These are phyloP conservation scores for Clarireedia monteithiana DNA, from an alignment of 2,329 filamentous ascomycete species.

Conservation along the genomic window DNA sequence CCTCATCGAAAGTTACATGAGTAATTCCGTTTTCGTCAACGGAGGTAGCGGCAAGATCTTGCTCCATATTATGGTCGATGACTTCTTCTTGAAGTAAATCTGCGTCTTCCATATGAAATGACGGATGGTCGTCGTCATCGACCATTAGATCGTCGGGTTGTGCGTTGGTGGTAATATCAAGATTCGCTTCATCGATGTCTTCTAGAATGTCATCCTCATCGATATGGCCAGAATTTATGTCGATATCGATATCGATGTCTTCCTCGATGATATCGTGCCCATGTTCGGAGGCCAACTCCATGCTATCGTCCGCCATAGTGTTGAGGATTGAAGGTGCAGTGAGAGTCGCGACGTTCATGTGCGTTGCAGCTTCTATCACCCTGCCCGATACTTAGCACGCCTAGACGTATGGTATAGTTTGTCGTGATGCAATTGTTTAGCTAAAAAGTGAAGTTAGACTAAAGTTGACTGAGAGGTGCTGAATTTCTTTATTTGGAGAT, in stretches of 20 bases:
- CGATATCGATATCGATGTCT: conserved; percentile 54
- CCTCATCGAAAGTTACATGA: not conserved
- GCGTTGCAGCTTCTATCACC: not conserved
- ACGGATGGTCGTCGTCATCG: conserved; percentile 33
- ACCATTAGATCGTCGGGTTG: conserved; percentile 40
- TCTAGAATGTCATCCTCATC: conserved; percentile 51
- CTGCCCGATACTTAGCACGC: not conserved
- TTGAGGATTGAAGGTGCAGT: not conserved
- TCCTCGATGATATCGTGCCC: conserved; percentile 34
- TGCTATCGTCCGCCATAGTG: conserved; percentile 36
- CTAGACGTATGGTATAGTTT: not conserved
- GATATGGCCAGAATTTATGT: conserved; percentile 34
- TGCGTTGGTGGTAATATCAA: conserved; percentile 1
- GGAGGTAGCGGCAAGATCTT: conserved; percentile 15
- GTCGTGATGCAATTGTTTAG: too few species aligned
- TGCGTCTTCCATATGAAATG: conserved; percentile 32
- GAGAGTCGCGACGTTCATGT: conserved; percentile 6
- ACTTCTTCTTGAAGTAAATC: conserved; percentile 21
- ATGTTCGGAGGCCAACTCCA: conserved; percentile 46
- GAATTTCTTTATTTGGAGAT: too few species aligned
- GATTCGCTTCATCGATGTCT: conserved; percentile 32
- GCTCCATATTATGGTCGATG: conserved; percentile 18
- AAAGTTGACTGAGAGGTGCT: not conserved
- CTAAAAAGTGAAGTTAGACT: not conserved
- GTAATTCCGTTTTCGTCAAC: conserved; percentile 7